Evolutionary conservation across 176 grass and related monocot species (phyloP).

Genomic region (Zoysia japonica): DNA sequence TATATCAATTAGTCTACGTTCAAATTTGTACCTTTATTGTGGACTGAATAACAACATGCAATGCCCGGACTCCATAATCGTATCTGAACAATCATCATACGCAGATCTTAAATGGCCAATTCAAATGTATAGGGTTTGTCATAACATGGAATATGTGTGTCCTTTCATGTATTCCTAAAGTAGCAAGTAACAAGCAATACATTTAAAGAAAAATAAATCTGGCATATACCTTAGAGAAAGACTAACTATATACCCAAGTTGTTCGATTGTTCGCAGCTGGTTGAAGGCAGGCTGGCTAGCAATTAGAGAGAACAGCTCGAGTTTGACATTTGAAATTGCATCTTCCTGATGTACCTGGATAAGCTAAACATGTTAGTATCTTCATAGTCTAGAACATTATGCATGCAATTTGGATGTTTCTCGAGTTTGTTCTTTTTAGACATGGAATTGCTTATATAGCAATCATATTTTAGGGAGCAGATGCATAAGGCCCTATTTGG

Average conservation of each 20-base stretch:
- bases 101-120: slow-evolving; percentile 24
- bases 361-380: slow-evolving; percentile 39
- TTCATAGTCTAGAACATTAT: not conserved
- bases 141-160: not conserved
- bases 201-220: not conserved
- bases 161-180: slow-evolving; percentile 20
- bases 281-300: slow-evolving; percentile 83
- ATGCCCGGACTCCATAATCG: slow-evolving; percentile 62
- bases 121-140: not conserved
- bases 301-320: slow-evolving; percentile 73
- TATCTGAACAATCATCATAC: slow-evolving; percentile 40
- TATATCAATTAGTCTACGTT: slow-evolving; percentile 12
- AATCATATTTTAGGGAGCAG: not conserved
- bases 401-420: not conserved
- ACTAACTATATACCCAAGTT: slow-evolving; percentile 81
- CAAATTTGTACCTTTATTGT: slow-evolving; percentile 65
- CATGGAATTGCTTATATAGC: not conserved
- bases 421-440: not conserved
- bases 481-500: too few relatives aligned
- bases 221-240: slow-evolving; percentile 68
- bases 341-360: slow-evolving; percentile 86
- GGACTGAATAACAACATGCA: slow-evolving; percentile 80
- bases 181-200: slow-evolving; percentile 23
- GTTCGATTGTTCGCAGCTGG: slow-evolving; percentile 87
- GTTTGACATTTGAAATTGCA: slow-evolving; percentile 65